phyloP scores from a whole-genome alignment of 2,329 filamentous ascomycete species.

The Conoideocrella luteorostrata region DNA sequence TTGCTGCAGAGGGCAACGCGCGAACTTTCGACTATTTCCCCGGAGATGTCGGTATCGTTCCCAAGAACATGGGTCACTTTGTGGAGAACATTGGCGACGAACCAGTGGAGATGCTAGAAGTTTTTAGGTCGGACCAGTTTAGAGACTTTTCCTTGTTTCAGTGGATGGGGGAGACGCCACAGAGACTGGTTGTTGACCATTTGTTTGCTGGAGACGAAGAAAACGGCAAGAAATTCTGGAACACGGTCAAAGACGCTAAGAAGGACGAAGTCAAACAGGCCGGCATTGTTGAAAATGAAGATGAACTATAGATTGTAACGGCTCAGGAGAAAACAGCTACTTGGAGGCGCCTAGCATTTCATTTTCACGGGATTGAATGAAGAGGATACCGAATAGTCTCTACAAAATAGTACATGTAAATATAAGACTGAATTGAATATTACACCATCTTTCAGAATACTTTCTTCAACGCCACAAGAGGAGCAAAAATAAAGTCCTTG shows the following conservation, averaged over 20 bases:
- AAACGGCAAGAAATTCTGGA: slow-evolving; percentile 55
- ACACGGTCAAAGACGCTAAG: slow-evolving; percentile 53
- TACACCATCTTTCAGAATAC: no score
- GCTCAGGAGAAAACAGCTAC: no score
- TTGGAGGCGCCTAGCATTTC: no score
- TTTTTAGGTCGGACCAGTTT: slow-evolving; percentile 66
- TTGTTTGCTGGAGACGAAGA: slow-evolving; percentile 57
- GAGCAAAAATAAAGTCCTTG: no score
- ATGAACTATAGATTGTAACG: background rate
- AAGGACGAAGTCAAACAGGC: slow-evolving; percentile 43
- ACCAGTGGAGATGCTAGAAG: slow-evolving; percentile 67
- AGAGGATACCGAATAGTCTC: no score
- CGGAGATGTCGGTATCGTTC: slow-evolving; percentile 73
- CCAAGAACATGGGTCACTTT: slow-evolving; percentile 72
- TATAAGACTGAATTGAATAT: no score
- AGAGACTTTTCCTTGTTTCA: slow-evolving; percentile 68
- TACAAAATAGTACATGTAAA: no score
- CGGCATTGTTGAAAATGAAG: background rate
- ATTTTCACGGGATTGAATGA: no score
- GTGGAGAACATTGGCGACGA: slow-evolving; percentile 78
- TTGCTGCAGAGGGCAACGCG: slow-evolving; percentile 60
- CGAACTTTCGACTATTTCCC: slow-evolving; percentile 70
- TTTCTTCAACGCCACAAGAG: no score
- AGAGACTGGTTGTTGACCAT: slow-evolving; percentile 59
- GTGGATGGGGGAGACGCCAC: slow-evolving; percentile 68